A percentile compares a stretch with the other conserved stretches of the same genome.
phyloP scores from a whole-genome alignment of 2,329 filamentous ascomycete genomes.

The Didymella arachidicola region DNA sequence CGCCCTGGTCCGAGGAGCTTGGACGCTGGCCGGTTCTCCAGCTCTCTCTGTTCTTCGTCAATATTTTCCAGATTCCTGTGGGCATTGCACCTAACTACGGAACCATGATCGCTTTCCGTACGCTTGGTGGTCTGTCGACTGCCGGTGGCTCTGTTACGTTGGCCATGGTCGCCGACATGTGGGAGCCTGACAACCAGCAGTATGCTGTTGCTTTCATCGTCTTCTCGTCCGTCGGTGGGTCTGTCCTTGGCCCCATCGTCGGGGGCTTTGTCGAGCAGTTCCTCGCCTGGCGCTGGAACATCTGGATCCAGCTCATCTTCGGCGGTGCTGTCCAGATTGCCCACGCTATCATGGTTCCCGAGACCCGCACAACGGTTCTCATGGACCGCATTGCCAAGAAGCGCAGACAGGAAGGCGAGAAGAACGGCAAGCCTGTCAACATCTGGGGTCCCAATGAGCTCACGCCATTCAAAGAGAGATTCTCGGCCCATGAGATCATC shows the following conservation, averaged over 20 bases:
- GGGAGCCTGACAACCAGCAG: constrained; percentile 36
- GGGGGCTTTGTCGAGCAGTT: constrained; percentile 76
- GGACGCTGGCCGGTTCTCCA: constrained; percentile 80
- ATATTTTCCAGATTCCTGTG: constrained; percentile 72
- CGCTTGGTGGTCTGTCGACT: constrained; percentile 56
- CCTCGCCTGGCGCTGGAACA: constrained; percentile 77
- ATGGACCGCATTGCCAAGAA: constrained; percentile 82
- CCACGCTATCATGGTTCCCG: constrained; percentile 75
- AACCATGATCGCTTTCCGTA: constrained; percentile 69
- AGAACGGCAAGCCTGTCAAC: constrained; percentile 66
- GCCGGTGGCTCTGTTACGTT: constrained; percentile 71
- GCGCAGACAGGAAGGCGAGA: constrained; percentile 68
- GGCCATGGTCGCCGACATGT: constrained; percentile 71
- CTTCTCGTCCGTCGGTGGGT: constrained; percentile 80
- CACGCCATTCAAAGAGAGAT: constrained; percentile 46
- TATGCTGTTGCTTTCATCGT: constrained; percentile 60
- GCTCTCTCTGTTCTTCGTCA: constrained; percentile 75
- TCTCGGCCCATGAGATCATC: constrained; percentile 51
- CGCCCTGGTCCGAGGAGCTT: constrained; percentile 85
- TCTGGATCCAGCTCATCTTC: constrained; percentile 88
- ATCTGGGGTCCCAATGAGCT: constrained; percentile 80
- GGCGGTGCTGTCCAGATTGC: constrained; percentile 73
- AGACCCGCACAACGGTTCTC: constrained; percentile 78
- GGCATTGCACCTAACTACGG: constrained; percentile 77
- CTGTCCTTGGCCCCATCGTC: constrained; percentile 78